Percentiles rank a stretch among this genome's conserved stretches.
These are phyloP conservation scores for Rhodomyrtus psidioides DNA, from an alignment of 441 rosid genomes.

Conservation along the genomic window DNA sequence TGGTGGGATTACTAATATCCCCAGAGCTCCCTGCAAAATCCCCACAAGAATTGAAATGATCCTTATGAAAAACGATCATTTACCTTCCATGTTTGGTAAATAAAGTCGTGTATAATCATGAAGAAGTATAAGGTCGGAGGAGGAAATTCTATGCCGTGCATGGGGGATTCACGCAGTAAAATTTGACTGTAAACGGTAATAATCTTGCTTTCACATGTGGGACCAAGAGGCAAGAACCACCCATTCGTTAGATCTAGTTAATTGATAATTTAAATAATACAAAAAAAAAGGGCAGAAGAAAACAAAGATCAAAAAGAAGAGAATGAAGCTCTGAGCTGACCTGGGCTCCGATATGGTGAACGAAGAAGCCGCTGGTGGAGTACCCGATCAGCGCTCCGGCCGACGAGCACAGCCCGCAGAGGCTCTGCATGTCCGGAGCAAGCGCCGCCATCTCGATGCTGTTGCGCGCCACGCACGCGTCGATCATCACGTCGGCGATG, in stretches of 20 bases:
- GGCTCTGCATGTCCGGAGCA: conserved; percentile 83
- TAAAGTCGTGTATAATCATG: background rate
- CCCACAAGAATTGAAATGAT: background rate
- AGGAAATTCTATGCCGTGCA: background rate
- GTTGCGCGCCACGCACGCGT: conserved; percentile 75
- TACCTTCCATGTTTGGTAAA: background rate
- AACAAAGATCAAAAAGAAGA: background rate
- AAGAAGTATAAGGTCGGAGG: too few relatives aligned
- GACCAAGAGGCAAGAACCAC: background rate
- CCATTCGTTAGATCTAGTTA: background rate
- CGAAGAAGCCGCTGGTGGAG: conserved; percentile 45
- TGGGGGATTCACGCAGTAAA: background rate
- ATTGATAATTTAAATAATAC: background rate
- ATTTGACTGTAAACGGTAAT: background rate
- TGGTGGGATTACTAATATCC: conserved; percentile 54
- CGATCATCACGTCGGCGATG: conserved; percentile 74
- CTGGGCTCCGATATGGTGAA: conserved; percentile 72
- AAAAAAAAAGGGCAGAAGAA: background rate
- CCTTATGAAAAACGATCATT: too few relatives aligned
- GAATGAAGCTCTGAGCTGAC: conserved; percentile 9
- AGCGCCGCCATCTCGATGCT: conserved; percentile 46
- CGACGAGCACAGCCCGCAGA: conserved; percentile 70
- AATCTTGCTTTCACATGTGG: background rate
- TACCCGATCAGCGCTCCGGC: conserved; percentile 65
- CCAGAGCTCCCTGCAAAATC: conserved; percentile 41